Evolutionary conservation across 2,329 filamentous ascomycete species (phyloP), one percentile per base, ranked within the genome.

Genomic region (Karstenula rhodostoma): DNA sequence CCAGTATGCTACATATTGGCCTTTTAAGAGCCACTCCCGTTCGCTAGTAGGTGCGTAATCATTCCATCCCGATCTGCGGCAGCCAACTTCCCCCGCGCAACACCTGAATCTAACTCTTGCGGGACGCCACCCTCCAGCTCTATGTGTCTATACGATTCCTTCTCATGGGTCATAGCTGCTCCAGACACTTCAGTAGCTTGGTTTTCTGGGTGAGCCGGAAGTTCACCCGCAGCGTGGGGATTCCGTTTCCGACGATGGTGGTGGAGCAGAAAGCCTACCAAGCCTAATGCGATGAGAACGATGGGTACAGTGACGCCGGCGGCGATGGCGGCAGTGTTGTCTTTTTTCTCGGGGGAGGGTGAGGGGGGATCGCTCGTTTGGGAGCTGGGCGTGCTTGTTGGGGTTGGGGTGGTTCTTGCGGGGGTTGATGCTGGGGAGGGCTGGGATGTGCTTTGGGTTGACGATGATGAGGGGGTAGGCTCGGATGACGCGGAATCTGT

Each of bases 241-340:
- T 17, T 32, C 8, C 9, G 22, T 33, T 40, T 54, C 22, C 22
- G 35, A 12, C 47, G 58, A 23, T 50, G 60, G 22, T 49, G 33
- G 52, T 51, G 60, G 17, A 66, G 25, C 4, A 62, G n/a, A 29
- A 63, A 57, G n/a, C 44, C 50, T 17, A 51, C 32, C 5, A 58
- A 15, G n/a, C 52, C 49, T 1, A 63, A n/a, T 7, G 51, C 54
- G 12, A 66, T 54, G 35, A 60, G 22, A 13, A 44, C 59, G 6
- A 64, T 27, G n/a, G 61, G 63, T n/a, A 64, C 42, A 13, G 47
- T 52, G n/a, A 62, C 57, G 1, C 59, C 57, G 12, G 48, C 49
- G 7, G 55, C 57, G 13, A 66, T 64, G 32, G 59, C 54, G 19
- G 55, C 57, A 10, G 49, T 53, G 9, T 53, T 40, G 17, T 23